Evolutionary conservation across 306 rosid species (phyloP).

Genomic region (Prunus mira): DNA sequence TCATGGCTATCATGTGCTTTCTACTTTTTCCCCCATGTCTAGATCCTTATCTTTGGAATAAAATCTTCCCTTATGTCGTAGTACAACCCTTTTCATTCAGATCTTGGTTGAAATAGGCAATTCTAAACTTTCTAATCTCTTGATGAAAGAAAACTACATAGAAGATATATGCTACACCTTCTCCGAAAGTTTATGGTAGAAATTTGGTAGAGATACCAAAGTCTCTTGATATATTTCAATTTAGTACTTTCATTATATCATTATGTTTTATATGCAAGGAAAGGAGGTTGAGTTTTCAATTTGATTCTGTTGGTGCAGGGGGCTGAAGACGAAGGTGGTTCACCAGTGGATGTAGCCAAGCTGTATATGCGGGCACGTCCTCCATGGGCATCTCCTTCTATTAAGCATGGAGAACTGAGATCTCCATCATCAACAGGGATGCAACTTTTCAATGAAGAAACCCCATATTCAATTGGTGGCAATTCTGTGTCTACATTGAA

Average conservation of each 20-base stretch:
- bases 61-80: not conserved
- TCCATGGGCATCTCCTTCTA: conserved; percentile 84
- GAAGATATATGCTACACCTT: not conserved
- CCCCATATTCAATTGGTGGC: conserved; percentile 55
- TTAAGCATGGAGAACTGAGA: conserved; percentile 41
- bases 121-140: not conserved
- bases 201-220: not conserved
- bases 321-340: conserved; percentile 61
- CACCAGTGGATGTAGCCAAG: conserved; percentile 90
- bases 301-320: conserved; percentile 40
- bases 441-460: conserved; percentile 64
- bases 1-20: not conserved
- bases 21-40: not conserved
- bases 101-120: not conserved
- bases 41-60: not conserved
- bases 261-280: not conserved
- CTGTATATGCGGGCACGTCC: conserved; percentile 79
- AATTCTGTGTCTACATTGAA: conserved; percentile 51
- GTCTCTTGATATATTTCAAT: not conserved
- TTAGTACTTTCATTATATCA: not conserved
- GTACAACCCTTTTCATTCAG: not conserved
- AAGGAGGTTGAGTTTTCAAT: conserved; percentile 4
- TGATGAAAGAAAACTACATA: not conserved
- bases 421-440: conserved; percentile 50
- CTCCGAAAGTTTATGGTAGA: not conserved